phyloP scores from a whole-genome alignment of 352 stramenopile species.

The Globisporangium cystogenes region DNA sequence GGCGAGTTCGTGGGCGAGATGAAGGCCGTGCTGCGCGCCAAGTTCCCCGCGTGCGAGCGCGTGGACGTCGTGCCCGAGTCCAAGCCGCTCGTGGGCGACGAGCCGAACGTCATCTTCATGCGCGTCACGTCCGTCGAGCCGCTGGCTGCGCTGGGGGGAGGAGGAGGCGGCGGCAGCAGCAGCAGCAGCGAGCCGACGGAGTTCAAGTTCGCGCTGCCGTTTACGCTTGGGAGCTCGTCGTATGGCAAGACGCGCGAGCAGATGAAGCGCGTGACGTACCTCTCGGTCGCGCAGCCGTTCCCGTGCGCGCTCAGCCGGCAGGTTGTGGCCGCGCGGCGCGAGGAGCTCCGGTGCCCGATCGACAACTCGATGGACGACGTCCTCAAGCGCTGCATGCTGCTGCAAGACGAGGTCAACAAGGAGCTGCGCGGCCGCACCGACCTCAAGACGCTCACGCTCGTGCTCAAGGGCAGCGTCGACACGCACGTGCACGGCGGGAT shows the following conservation, averaged over 20 bases:
- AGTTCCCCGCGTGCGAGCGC: slow-evolving; percentile 48
- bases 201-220: slow-evolving; percentile 53
- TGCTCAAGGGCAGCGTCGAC: slow-evolving; percentile 79
- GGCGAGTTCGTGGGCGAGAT: slow-evolving; percentile 64
- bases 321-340: slow-evolving; percentile 23
- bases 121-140: slow-evolving; percentile 26
- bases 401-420: slow-evolving; percentile 54
- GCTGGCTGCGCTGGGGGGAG: slow-evolving; percentile 2
- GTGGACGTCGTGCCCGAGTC: slow-evolving; percentile 52
- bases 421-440: slow-evolving; percentile 37
- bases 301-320: slow-evolving; percentile 49
- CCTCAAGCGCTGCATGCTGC: slow-evolving; percentile 42
- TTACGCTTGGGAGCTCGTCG: slow-evolving; percentile 28
- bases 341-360: slow-evolving; percentile 56
- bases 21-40: slow-evolving; percentile 43
- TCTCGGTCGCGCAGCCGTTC: slow-evolving; percentile 38
- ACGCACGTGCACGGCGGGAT: slow-evolving; percentile 73
- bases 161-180: neutral
- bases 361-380: slow-evolving; percentile 80
- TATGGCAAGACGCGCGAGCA: slow-evolving; percentile 68
- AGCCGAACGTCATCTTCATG: slow-evolving; percentile 59
- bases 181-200: slow-evolving; percentile 2
- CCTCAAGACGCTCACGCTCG: slow-evolving; percentile 67
- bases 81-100: slow-evolving; percentile 33
- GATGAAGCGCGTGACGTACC: slow-evolving; percentile 58